Evolutionary conservation across 345 rosid species (phyloP).

Genomic region (Erysimum cheiranthoides): DNA sequence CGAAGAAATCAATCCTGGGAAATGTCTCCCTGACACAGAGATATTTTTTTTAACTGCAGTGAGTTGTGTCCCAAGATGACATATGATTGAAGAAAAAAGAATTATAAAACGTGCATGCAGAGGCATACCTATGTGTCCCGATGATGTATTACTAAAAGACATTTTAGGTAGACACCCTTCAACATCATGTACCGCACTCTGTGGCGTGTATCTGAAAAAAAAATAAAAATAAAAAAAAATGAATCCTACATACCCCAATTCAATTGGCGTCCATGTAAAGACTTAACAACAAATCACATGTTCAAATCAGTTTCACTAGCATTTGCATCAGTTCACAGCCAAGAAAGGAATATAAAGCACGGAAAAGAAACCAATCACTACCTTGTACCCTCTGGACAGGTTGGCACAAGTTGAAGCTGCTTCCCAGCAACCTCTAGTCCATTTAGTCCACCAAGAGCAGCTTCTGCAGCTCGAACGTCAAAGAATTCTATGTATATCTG

Average conservation of each 20-base stretch:
- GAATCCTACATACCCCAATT: conserved; percentile 6
- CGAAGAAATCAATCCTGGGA: conserved; percentile 56
- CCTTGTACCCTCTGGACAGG: conserved; percentile 59
- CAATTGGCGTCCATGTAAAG: conserved; percentile 16
- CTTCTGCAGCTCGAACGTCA: conserved; percentile 85
- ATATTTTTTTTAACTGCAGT: conserved; percentile 30
- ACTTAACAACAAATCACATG: conserved; percentile 30
- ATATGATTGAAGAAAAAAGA: conserved; percentile 22
- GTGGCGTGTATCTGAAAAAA: conserved; percentile 56
- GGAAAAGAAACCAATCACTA: conserved; percentile 41
- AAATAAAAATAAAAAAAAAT: conserved; percentile 34
- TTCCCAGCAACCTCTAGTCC: conserved; percentile 75
- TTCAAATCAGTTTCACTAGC: conserved; percentile 13
- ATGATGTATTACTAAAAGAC: conserved; percentile 52
- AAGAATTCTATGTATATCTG: conserved; percentile 76
- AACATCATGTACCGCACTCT: conserved; percentile 57
- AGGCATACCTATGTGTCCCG: conserved; percentile 60
- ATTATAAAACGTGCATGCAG: conserved; percentile 6
- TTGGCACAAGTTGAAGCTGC: conserved; percentile 70
- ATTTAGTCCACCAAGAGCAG: conserved; percentile 70
- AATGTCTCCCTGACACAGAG: conserved; percentile 49
- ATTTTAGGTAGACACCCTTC: conserved; percentile 52
- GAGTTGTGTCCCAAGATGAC: conserved; percentile 17
- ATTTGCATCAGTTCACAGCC: conserved; percentile 26
- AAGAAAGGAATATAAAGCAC: conserved; percentile 27